Base-by-base conservation (phyloP, 306 rosid genomes). In the Castanopsis chinensis region DNA sequence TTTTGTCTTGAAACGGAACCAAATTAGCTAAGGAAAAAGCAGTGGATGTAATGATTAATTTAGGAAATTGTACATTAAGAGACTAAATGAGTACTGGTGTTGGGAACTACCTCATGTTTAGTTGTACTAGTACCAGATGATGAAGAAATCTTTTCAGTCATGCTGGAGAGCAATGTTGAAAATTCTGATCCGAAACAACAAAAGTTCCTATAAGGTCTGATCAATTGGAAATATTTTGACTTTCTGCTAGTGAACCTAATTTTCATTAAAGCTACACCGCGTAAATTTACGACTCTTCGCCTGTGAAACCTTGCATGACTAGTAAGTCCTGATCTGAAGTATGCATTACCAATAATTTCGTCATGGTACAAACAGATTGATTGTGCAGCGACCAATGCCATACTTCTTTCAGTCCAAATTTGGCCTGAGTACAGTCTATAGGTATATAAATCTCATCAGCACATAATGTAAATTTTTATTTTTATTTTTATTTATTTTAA, bases 61-160 rank as follows among this genome's bases (percentile, higher is more conserved):
- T 21, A 14, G 18, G 52, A 83, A 43, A 35, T 9, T 67, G 53
- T 56, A 64, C 54, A 68, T 55, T 80, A 56, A 9, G 21, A 75
- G 72, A 72, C 41, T 61, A 57, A 41, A 41, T 76, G 56, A 28
- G 64, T 56, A 75, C 18, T 71, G 55, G 35, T 69, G 23, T 9
- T 28, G 65, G 78, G 37, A 74, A 19, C 45, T 82, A 93, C 98
- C 89, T 76, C 76, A 28, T 84, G 76, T 37, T 80, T 70, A 57
- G 75, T 86, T 69, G 83, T 53, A 52, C 69, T 73, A 17, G 45
- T 70, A 25, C 72, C 28, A 55, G 32, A 76, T 23, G 74, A 71
- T 37, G 84, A 76, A 60, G 86, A 78, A 59, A 71, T 82, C 74
- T 76, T 77, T 33, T 60, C 76, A 60, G 80, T 78, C 79, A 54